Percentiles rank a stretch among this genome's conserved stretches.
phyloP scores from a whole-genome alignment of 768 basidiomycete species.

The Gloeopeniophorella convolvens region DNA sequence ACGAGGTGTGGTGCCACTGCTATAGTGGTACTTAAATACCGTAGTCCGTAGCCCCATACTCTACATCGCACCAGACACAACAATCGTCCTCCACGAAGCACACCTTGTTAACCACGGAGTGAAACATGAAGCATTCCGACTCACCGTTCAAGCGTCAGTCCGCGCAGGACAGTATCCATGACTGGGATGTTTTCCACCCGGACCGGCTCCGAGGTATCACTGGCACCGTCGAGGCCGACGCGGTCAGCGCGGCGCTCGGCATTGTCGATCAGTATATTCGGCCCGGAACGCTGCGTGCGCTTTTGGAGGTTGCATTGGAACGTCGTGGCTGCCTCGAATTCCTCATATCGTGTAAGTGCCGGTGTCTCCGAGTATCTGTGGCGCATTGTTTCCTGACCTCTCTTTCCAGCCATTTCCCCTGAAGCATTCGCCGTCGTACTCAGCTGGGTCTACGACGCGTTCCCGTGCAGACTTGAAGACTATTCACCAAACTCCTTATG shows the following conservation, averaged over 20 bases:
- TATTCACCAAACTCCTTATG: slow-evolving; percentile 4
- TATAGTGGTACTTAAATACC: too few species aligned
- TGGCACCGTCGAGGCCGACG: slow-evolving; percentile 1
- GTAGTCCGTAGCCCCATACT: too few species aligned
- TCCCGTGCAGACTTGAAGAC: slow-evolving; percentile 1
- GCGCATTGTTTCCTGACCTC: not conserved
- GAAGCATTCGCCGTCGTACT: slow-evolving; percentile 6
- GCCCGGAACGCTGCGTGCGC: slow-evolving; percentile 1
- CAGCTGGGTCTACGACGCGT: slow-evolving; percentile 7
- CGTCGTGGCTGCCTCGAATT: slow-evolving; percentile 7
- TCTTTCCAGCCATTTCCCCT: slow-evolving; percentile 1
- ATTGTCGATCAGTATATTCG: slow-evolving; percentile 1
- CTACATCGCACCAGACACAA: too few species aligned
- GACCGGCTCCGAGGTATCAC: too few species aligned
- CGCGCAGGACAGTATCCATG: not conserved
- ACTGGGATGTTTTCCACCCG: slow-evolving; percentile 3
- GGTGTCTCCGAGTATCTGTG: too few species aligned
- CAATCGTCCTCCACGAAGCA: too few species aligned
- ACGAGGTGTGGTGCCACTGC: too few species aligned
- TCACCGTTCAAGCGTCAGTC: too few species aligned
- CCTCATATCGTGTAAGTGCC: slow-evolving; percentile 15
- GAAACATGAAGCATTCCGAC: too few species aligned
- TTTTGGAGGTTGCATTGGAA: slow-evolving; percentile 8
- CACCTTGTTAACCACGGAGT: too few species aligned
- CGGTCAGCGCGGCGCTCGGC: slow-evolving; percentile 3